phyloP scores from a whole-genome alignment of 2,329 filamentous ascomycete genomes.

The Pseudogymnoascus sp. region DNA sequence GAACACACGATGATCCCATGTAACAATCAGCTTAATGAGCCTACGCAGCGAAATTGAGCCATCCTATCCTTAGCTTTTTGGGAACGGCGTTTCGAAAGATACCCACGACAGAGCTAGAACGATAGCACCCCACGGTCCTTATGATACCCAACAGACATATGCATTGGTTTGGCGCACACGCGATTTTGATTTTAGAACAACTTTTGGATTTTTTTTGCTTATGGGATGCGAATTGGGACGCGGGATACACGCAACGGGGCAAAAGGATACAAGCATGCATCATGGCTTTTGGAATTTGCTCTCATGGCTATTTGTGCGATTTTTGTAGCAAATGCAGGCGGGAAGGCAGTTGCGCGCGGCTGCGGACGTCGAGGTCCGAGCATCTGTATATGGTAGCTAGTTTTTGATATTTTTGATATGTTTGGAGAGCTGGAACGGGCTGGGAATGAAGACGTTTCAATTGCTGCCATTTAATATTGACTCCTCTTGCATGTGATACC shows the following conservation, averaged over 20 bases:
- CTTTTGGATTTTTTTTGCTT: neutral
- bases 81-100: slow-evolving; percentile 5
- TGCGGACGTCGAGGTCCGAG: neutral
- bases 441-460: slow-evolving; percentile 2
- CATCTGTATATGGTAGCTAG: neutral
- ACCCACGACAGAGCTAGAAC: slow-evolving; percentile 12
- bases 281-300: neutral
- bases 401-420: slow-evolving; percentile 1
- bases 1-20: neutral
- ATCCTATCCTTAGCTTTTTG: slow-evolving; percentile 9
- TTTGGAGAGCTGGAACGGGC: neutral
- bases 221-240: neutral
- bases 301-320: neutral
- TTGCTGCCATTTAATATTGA: neutral
- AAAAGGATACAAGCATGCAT: neutral
- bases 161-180: slow-evolving; percentile 6
- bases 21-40: slow-evolving; percentile 9
- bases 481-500: neutral
- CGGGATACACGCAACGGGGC: neutral
- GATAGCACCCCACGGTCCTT: slow-evolving; percentile 12
- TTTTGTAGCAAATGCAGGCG: neutral
- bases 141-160: slow-evolving; percentile 10
- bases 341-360: neutral
- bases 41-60: slow-evolving; percentile 15
- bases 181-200: slow-evolving; percentile 1